Base-by-base conservation (phyloP, 768 basidiomycete genomes). In the Inosperma sp. region DNA sequence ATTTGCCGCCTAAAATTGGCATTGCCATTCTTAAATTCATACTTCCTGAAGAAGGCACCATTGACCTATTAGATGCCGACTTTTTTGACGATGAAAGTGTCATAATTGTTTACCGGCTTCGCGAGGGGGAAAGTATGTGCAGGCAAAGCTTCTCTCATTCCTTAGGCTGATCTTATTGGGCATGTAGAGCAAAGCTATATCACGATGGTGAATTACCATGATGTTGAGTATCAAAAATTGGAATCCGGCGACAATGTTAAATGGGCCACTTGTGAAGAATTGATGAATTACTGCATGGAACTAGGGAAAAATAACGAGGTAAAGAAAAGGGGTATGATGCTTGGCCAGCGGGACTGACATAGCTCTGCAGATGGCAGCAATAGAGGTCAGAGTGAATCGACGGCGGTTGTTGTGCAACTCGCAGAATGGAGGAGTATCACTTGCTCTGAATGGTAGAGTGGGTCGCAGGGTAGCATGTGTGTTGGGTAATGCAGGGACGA, bases 21-120 rank as follows among this genome's bases (percentile, higher is more conserved):
- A 65, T 83, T 55, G 76, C 70, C 56, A 62, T 84, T 65, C 69
- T 84, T 37, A 78, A 82, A 63, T 81, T 80, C 68, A 67, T 67
- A 63, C 65, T 79, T 59, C 70, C 62, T 51, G 67, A 62, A 63
- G 74, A 71, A 68, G 61, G 52, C 48, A 69, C 72, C 57, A 64
- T 82, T 59, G 74, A 82, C 52, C 58, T 88, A 37, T 63, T 88
- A 62, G 83, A 84, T 59, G 76, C 71, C 35, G 84, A 88, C 49
- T 90, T 90, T 68, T 88, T 92, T 65, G 88, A 91, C 71, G 83
- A 88, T 58, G 78, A 82, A 64, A 71, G 65, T 60, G 63, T 88
- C 53, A 74, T 88, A 57, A 71, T 88, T 55, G 76, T 87, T 53
- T 84, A 79, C 69, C 79, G 77, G 65, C 65, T 67, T 62, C 70